Percentiles rank a stretch among this genome's conserved stretches.
Evolutionary conservation across 371 early-diverging fungal species (phyloP).

Genomic region (Mycotypha africana): DNA sequence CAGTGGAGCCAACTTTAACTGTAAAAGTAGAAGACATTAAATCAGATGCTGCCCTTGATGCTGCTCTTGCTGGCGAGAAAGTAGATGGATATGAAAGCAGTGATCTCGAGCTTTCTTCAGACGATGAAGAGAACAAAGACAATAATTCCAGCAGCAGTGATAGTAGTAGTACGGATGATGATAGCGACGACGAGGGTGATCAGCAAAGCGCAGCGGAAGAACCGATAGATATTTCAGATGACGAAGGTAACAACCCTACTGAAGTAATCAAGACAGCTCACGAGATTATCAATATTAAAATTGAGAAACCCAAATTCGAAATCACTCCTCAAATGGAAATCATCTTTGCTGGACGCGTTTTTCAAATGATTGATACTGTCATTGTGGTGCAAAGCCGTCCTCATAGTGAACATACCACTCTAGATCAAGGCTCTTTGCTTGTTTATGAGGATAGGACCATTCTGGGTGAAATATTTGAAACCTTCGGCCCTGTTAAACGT

Average conservation of each 20-base stretch:
- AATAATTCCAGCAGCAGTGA: not conserved
- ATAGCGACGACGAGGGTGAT: conserved; percentile 13
- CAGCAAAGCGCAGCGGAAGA: conserved; percentile 4
- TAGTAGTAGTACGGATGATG: not conserved
- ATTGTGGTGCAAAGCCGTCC: conserved; percentile 63
- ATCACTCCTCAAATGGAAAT: conserved; percentile 55
- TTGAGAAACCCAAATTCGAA: conserved; percentile 54
- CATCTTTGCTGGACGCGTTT: conserved; percentile 59
- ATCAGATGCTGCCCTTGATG: conserved; percentile 21
- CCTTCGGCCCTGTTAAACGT: conserved; percentile 85
- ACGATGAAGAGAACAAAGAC: conserved; percentile 10
- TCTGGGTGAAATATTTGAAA: conserved; percentile 86
- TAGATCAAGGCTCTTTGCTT: conserved; percentile 80
- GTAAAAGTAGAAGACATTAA: no score
- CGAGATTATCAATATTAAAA: conserved; percentile 52
- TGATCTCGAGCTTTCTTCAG: conserved; percentile 25
- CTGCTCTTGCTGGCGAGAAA: conserved; percentile 18
- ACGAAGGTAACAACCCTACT: conserved; percentile 16
- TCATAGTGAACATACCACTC: conserved; percentile 46
- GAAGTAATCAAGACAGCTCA: conserved; percentile 39
- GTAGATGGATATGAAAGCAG: conserved; percentile 28
- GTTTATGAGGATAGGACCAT: conserved; percentile 58
- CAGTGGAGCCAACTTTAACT: no score
- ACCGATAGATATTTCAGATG: not conserved
- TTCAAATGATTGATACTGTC: conserved; percentile 68